Conservation (phyloP, 177 flowering plant species). For the Vitis hybrid region DNA sequence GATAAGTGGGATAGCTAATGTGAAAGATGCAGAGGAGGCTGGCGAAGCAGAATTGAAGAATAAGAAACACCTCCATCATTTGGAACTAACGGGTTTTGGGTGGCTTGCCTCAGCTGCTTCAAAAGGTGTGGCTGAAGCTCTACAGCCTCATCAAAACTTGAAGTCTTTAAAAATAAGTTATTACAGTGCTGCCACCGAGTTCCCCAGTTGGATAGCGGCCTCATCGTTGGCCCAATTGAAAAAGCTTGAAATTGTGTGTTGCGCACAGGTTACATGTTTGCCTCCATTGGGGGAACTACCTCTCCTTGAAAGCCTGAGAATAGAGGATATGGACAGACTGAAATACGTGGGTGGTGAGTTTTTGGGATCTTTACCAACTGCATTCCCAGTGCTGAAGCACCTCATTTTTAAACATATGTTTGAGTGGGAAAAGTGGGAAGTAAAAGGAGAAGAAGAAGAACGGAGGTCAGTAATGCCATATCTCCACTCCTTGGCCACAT, state of each 20-base stretch:
- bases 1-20: no score
- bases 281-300: slow-evolving; percentile 11
- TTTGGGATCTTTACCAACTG: slow-evolving; percentile 3
- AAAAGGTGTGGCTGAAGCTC: slow-evolving; percentile 3
- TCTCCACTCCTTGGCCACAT: not conserved
- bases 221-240: not conserved
- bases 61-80: no score
- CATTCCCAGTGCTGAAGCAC: slow-evolving; percentile 8
- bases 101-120: no score
- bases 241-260: not conserved
- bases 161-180: not conserved
- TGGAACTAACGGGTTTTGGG: no score
- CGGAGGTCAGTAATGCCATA: not conserved
- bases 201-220: slow-evolving; percentile 8
- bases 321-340: accelerated
- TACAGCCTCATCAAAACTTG: slow-evolving; percentile 3
- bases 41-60: no score
- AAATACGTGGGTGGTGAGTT: slow-evolving; percentile 2
- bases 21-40: no score
- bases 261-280: not conserved
- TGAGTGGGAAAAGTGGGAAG: not conserved
- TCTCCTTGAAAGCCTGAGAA: not conserved
- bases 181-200: not conserved
- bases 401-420: no score
- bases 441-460: not conserved